Evolutionary conservation across 169 alveolate species (phyloP), one percentile per base, ranked within the genome.

Genomic region (Plasmodium vivax): DNA sequence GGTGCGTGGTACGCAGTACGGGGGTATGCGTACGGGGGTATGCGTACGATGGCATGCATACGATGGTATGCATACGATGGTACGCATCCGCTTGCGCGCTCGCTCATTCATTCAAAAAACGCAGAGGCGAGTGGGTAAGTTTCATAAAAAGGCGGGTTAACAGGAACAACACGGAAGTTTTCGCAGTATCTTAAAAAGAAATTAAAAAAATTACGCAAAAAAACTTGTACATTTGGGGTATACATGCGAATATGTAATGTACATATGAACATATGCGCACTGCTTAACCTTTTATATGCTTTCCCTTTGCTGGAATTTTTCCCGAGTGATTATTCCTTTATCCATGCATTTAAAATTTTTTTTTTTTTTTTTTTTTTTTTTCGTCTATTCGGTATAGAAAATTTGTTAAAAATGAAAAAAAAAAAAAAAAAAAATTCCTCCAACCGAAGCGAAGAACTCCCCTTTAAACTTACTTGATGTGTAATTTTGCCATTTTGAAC

Each of bases 311-410:
- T 30, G n/a, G 19, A 68, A 68, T 27, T 68, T 68, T 19, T 68
- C 38, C 77, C 36, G 77, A 68, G n/a, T 68, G 12, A 68, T 19
- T 68, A 27, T 27, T 23, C 16, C 38, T 68, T 68, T 3, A 19
- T 7, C 77, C 77, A 68, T 68, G 77, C 77, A 51, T 68, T 68
- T 30, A 19, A 23, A 68, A 19, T 0, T 16, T 36, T 79, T 41
- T 79, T 41, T 79, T 79, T 79, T 79, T 79, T 79, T 79, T 79
- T 79, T 79, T 79, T 79, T 79, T 79, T 79, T 79, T 79, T 32
- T 41, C 85, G 85, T 79, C 85, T 79, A 43, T 30, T 79, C 85
- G 36, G 71, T 9, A 43, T 30, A 79, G 16, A 30, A 79, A 38
- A 79, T 79, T 32, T 79, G 7, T 43, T 19, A 62, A 32, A 36